phyloP scores from a whole-genome alignment of 352 stramenopile species.

The Globisporangium radiosum region DNA sequence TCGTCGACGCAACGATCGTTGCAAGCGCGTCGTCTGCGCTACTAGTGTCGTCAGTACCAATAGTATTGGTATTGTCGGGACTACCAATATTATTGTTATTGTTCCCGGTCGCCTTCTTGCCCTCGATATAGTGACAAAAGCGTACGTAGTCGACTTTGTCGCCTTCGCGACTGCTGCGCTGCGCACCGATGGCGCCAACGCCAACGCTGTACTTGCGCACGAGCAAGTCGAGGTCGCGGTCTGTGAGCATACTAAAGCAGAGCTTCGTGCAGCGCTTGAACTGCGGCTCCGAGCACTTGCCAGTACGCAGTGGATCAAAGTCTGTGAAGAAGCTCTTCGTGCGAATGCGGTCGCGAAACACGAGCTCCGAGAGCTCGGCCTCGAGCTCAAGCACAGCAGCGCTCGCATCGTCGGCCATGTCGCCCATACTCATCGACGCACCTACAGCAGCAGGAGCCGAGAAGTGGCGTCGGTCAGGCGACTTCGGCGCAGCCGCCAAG shows the following conservation, averaged over 20 bases:
- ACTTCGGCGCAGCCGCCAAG: slow-evolving; percentile 23
- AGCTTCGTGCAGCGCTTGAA: slow-evolving; percentile 78
- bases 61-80: too few relatives aligned
- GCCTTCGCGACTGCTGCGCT: slow-evolving; percentile 19
- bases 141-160: slow-evolving; percentile 73
- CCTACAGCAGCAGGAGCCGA: slow-evolving; percentile 20
- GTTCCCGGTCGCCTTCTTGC: slow-evolving; percentile 15
- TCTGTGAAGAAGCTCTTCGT: slow-evolving; percentile 84
- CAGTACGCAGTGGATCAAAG: slow-evolving; percentile 68
- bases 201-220: slow-evolving; percentile 52
- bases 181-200: not conserved
- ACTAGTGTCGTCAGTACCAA: not conserved
- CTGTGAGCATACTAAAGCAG: slow-evolving; percentile 55
- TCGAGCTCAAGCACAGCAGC: slow-evolving; percentile 31
- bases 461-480: slow-evolving; percentile 49
- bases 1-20: slow-evolving; percentile 24
- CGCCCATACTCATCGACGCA: slow-evolving; percentile 1
- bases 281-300: slow-evolving; percentile 70
- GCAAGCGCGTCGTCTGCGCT: slow-evolving; percentile 35
- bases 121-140: slow-evolving; percentile 64
- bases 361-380: slow-evolving; percentile 45
- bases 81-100: too few relatives aligned
- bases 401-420: not conserved
- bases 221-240: slow-evolving; percentile 53
- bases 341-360: slow-evolving; percentile 66